These are phyloP conservation scores for Aleurites moluccanus DNA, from an alignment of 441 rosid genomes.

Conservation along the genomic window DNA sequence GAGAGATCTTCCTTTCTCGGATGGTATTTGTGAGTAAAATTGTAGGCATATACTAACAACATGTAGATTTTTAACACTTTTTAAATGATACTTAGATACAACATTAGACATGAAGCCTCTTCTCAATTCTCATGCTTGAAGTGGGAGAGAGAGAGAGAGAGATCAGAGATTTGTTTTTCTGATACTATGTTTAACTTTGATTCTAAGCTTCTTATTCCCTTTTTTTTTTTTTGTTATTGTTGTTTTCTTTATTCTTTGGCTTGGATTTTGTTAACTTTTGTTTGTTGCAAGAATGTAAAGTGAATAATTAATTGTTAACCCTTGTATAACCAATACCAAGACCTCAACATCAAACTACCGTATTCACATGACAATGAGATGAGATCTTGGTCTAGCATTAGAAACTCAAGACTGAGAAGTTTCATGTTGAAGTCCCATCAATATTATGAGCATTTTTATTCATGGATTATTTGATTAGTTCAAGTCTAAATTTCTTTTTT, in stretches of 20 bases:
- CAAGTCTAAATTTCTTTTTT: too few species aligned
- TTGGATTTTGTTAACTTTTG: conserved; percentile 19
- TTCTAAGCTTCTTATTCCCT: conserved; percentile 40
- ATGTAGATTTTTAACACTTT: not conserved
- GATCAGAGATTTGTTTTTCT: conserved; percentile 3
- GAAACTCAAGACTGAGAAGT: too few species aligned
- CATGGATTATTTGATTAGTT: too few species aligned
- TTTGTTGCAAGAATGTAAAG: not conserved
- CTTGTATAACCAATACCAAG: not conserved
- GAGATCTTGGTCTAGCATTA: too few species aligned
- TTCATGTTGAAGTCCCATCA: too few species aligned
- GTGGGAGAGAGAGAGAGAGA: not conserved
- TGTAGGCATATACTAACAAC: not conserved
- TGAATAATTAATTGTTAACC: not conserved
- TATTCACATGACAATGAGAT: too few species aligned
- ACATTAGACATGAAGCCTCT: conserved; percentile 13
- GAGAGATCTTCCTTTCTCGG: conserved; percentile 23
- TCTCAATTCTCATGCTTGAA: conserved; percentile 1
- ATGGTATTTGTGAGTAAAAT: conserved; percentile 8
- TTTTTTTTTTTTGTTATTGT: not conserved
- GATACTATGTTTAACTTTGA: conserved; percentile 34
- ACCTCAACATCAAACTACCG: not conserved
- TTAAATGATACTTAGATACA: not conserved
- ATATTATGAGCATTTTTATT: too few species aligned
- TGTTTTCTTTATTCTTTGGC: conserved; percentile 30